Conservation (phyloP, 768 basidiomycete genomes). For the Rhodotorula babjevae region DNA sequence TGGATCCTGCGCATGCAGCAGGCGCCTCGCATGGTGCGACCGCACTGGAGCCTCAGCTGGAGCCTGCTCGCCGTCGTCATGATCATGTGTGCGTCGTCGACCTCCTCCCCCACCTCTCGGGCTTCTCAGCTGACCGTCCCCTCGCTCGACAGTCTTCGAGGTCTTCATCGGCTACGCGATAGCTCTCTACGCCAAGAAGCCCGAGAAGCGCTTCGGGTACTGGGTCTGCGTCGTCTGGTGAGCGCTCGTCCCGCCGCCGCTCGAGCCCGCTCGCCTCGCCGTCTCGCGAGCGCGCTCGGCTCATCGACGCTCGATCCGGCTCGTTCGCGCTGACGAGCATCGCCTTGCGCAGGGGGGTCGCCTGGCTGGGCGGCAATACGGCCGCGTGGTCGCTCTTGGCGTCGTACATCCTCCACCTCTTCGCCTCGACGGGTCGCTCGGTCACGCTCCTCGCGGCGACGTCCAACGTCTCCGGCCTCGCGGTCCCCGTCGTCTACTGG, state of each 20-base stretch:
- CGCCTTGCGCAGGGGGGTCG: background rate
- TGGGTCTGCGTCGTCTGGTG: conserved; percentile 9
- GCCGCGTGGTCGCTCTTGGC: conserved; percentile 11
- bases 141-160: background rate
- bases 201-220: background rate
- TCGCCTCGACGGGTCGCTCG: background rate
- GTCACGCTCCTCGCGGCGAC: background rate
- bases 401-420: conserved; percentile 12
- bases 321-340: no score
- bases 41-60: conserved; percentile 15
- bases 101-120: background rate
- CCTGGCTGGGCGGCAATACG: conserved; percentile 10
- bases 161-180: background rate
- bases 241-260: background rate
- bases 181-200: background rate
- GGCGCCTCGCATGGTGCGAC: conserved; percentile 1
- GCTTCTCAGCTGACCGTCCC: background rate
- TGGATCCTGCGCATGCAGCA: conserved; percentile 13
- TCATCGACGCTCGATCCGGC: no score
- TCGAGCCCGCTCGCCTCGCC: background rate
- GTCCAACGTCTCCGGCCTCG: conserved; percentile 3
- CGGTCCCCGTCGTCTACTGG: background rate
- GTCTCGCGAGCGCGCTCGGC: conserved; percentile 4
- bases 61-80: conserved; percentile 1
- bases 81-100: conserved; percentile 8